A percentile compares a stretch with the other conserved stretches of the same genome.
Evolutionary conservation across 2,329 filamentous ascomycete genomes (phyloP).

Genomic region (Ascochyta rabiei): DNA sequence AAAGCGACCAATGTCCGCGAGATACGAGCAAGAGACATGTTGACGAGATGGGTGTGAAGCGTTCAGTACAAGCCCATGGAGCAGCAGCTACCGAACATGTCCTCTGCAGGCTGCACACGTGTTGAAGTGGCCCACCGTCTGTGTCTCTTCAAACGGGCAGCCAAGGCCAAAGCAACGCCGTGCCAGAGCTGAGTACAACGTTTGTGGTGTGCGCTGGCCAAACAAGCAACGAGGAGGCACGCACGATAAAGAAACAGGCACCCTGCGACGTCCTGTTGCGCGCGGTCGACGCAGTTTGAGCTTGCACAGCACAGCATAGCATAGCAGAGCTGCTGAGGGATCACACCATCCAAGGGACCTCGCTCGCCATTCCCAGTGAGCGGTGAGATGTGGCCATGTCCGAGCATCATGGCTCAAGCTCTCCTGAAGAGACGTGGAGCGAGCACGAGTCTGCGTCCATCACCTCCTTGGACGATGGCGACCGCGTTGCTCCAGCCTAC

Average conservation of each 20-base stretch:
- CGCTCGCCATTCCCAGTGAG: slow-evolving; percentile 28
- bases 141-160: slow-evolving; percentile 2
- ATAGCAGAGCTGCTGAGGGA: background rate
- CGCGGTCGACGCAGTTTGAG: background rate
- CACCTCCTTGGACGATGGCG: slow-evolving; percentile 17
- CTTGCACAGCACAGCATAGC: too few relatives aligned
- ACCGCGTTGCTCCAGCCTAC: background rate
- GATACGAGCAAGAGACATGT: background rate
- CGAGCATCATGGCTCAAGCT: slow-evolving; percentile 23
- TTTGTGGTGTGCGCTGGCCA: slow-evolving; percentile 6
- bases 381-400: slow-evolving; percentile 27
- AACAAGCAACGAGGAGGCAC: slow-evolving; percentile 8
- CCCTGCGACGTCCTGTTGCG: background rate
- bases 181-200: slow-evolving; percentile 2
- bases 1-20: background rate
- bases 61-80: too few relatives aligned
- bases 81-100: background rate
- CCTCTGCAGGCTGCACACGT: slow-evolving; percentile 21
- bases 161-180: slow-evolving; percentile 11
- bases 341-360: slow-evolving; percentile 19
- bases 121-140: slow-evolving; percentile 7
- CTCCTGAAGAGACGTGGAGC: slow-evolving; percentile 18
- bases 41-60: background rate
- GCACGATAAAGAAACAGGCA: slow-evolving; percentile 12
- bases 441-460: slow-evolving; percentile 25